phyloP scores from a whole-genome alignment of 495 filamentous ascomycete species.

The Apiosordaria backusii region DNA sequence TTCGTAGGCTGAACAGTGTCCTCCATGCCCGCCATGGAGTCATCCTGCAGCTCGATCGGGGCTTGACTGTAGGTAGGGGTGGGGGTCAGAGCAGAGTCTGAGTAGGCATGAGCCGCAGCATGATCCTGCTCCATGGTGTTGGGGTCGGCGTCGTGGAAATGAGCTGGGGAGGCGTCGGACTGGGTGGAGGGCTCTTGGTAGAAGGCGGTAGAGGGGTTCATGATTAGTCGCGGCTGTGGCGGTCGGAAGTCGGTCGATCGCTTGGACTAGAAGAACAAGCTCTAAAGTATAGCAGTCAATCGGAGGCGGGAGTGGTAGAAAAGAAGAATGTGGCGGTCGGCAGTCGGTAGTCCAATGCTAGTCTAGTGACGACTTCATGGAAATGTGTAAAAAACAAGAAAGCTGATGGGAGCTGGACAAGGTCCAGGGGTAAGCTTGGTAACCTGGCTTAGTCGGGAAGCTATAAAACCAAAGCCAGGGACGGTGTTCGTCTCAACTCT shows the following conservation, averaged over 20 bases:
- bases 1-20: constrained; percentile 29
- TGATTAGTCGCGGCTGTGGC: constrained; percentile 2
- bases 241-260: neutral
- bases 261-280: neutral
- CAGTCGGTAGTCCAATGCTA: constrained; percentile 20
- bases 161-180: constrained; percentile 46
- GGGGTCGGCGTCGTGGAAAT: constrained; percentile 50
- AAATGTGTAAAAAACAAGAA: constrained; percentile 11
- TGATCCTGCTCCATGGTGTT: constrained; percentile 50
- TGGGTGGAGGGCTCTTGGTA: constrained; percentile 50
- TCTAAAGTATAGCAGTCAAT: neutral
- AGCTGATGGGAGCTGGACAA: too few species aligned
- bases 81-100: neutral
- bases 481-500: constrained; percentile 1
- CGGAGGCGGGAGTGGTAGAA: constrained; percentile 5
- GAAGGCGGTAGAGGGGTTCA: constrained; percentile 15
- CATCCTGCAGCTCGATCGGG: constrained; percentile 37
- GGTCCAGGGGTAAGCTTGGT: constrained; percentile 15
- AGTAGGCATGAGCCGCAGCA: neutral
- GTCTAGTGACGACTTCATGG: constrained; percentile 34
- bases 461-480: neutral
- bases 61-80: constrained; percentile 10
- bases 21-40: constrained; percentile 40
- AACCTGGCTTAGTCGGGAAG: neutral
- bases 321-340: constrained; percentile 3